These are phyloP conservation scores for Botryotinia convoluta DNA, from an alignment of 2,329 filamentous ascomycete genomes.

Conservation along the genomic window DNA sequence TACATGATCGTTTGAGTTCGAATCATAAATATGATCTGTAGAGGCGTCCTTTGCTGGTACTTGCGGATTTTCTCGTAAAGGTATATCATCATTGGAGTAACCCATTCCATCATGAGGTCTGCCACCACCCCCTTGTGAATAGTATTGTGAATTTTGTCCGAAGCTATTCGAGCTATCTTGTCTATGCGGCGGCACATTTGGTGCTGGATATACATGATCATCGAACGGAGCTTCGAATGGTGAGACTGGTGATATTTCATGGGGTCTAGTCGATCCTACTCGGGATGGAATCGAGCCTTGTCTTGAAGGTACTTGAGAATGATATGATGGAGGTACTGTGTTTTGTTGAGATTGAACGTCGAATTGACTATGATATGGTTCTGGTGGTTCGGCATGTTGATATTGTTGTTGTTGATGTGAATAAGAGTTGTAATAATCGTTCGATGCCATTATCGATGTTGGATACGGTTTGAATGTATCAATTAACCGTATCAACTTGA, in stretches of 20 bases:
- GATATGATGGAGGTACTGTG: conserved; percentile 30
- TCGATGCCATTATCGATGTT: conserved; percentile 32
- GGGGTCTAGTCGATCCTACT: conserved; percentile 20
- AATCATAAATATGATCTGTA: conserved; percentile 22
- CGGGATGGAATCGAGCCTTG: conserved; percentile 20
- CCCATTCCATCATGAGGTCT: conserved; percentile 40
- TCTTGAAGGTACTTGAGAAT: conserved; percentile 31
- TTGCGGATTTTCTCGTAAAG: conserved; percentile 52
- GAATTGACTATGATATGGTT: conserved; percentile 27
- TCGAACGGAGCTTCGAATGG: conserved; percentile 68
- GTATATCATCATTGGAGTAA: conserved; percentile 52
- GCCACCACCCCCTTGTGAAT: conserved; percentile 46
- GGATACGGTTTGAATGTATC: neutral
- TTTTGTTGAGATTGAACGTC: conserved; percentile 23
- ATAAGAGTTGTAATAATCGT: conserved; percentile 36
- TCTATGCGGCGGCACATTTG: conserved; percentile 23
- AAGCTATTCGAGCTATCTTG: conserved; percentile 39
- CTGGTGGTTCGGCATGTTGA: conserved; percentile 19
- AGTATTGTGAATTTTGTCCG: conserved; percentile 58
- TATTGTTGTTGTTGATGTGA: conserved; percentile 23
- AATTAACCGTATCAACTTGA: neutral
- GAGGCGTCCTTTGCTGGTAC: conserved; percentile 24
- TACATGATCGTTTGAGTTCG: conserved; percentile 54
- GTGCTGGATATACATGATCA: conserved; percentile 61
- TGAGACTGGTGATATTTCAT: conserved; percentile 41